These are phyloP conservation scores for Plenodomus biglobosus DNA, from an alignment of 2,329 filamentous ascomycete species.

Conservation along the genomic window DNA sequence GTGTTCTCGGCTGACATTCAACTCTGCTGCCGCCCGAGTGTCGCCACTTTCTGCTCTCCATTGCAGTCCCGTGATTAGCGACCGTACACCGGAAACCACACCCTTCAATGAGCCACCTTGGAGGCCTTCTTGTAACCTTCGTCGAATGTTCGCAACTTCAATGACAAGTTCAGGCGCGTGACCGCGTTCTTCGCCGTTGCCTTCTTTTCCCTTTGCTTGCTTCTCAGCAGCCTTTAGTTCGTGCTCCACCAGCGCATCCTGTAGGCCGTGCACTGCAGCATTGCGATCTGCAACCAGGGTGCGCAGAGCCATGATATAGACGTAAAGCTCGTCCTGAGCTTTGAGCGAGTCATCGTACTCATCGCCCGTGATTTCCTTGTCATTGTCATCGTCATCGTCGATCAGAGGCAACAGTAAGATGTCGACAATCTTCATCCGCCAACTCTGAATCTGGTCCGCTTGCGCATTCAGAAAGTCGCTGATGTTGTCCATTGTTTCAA, in stretches of 20 bases:
- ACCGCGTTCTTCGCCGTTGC: slow-evolving; percentile 52
- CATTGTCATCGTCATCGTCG: slow-evolving; percentile 72
- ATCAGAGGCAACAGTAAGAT: slow-evolving; percentile 74
- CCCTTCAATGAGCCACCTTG: slow-evolving; percentile 68
- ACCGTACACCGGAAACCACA: slow-evolving; percentile 69
- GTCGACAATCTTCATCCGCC: slow-evolving; percentile 72
- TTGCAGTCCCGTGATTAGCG: slow-evolving; percentile 61
- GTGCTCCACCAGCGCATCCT: slow-evolving; percentile 72
- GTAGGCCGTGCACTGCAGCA: slow-evolving; percentile 72
- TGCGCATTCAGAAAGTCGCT: slow-evolving; percentile 70
- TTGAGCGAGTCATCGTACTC: slow-evolving; percentile 88
- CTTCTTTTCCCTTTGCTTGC: slow-evolving; percentile 63
- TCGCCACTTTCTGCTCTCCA: slow-evolving; percentile 59
- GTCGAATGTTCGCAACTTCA: slow-evolving; percentile 54
- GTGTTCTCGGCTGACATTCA: slow-evolving; percentile 64
- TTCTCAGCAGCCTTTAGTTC: slow-evolving; percentile 66
- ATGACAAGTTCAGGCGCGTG: slow-evolving; percentile 70
- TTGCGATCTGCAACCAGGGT: slow-evolving; percentile 77
- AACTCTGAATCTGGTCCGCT: slow-evolving; percentile 68
- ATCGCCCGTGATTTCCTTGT: slow-evolving; percentile 78
- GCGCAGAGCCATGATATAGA: slow-evolving; percentile 77
- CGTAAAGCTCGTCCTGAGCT: slow-evolving; percentile 84
- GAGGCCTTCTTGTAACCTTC: slow-evolving; percentile 52
- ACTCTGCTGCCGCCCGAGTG: slow-evolving; percentile 62
- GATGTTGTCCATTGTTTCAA: slow-evolving; percentile 67